Evolutionary conservation across 2,329 filamentous ascomycete species (phyloP).

Genomic region (Cladosporium sp.): DNA sequence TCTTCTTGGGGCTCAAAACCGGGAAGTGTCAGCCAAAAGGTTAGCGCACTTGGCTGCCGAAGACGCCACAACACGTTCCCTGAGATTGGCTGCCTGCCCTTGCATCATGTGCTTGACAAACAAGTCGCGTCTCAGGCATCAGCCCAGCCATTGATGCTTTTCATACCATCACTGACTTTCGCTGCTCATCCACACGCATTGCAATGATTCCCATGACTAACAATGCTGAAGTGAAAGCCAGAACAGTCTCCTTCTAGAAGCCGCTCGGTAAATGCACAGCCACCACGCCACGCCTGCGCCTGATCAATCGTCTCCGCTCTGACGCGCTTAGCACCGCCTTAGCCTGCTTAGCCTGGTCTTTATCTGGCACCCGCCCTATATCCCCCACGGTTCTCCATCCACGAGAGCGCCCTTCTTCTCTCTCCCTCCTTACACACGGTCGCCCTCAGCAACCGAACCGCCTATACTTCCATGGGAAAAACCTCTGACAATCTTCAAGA

Average conservation of each 20-base stretch:
- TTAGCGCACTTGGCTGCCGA: neutral
- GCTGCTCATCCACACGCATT: neutral
- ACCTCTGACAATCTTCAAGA: conserved; percentile 53
- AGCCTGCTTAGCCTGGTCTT: neutral
- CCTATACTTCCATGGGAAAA: conserved; percentile 54
- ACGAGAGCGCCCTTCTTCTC: neutral
- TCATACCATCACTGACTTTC: neutral
- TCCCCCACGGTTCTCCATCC: conserved; percentile 1
- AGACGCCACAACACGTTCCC: neutral
- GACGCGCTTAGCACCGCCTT: conserved; percentile 15
- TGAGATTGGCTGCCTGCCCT: neutral
- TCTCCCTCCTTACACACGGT: conserved; percentile 11
- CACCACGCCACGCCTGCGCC: neutral
- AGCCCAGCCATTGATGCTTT: neutral
- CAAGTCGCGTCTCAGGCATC: neutral
- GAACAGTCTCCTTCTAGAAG: conserved; percentile 12
- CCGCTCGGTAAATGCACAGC: neutral
- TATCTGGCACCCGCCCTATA: neutral
- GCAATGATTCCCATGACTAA: neutral
- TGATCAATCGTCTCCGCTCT: too few species aligned
- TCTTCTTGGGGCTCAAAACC: neutral
- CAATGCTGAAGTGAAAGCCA: neutral
- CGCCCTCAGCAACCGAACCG: conserved; percentile 18
- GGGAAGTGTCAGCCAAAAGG: neutral
- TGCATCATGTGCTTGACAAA: neutral